Evolutionary conservation across 202 grass and related monocot species (phyloP).

Genomic region (Cymbopogon flexuosus): DNA sequence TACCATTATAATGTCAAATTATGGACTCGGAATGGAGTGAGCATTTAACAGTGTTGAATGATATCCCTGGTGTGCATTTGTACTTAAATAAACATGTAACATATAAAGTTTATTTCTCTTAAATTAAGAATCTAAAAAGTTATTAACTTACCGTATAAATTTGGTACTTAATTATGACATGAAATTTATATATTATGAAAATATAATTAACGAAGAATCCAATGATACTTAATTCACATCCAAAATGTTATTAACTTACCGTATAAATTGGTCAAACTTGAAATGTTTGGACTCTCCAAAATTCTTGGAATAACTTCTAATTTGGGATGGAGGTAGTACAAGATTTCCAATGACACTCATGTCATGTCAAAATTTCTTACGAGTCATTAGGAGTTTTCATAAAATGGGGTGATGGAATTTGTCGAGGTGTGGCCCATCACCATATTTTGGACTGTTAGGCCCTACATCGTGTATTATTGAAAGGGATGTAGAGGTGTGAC

Average conservation of each 20-base stretch:
- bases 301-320: too few species aligned
- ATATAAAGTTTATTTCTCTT: not conserved
- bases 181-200: too few species aligned
- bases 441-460: not conserved
- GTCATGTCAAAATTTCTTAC: not conserved
- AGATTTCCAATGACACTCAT: not conserved
- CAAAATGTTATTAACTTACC: too few species aligned
- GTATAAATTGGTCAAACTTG: too few species aligned
- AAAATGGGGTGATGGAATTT: not conserved
- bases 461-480: not conserved
- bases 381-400: not conserved
- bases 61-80: not conserved
- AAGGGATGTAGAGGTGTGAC: too few species aligned
- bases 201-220: too few species aligned
- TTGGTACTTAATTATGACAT: too few species aligned
- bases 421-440: not conserved
- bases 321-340: not conserved
- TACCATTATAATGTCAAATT: not conserved
- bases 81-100: not conserved
- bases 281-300: too few species aligned
- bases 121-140: not conserved
- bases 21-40: not conserved
- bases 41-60: not conserved
- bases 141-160: too few species aligned
- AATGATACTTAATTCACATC: too few species aligned